These are phyloP conservation scores for Canavalia ensiformis DNA, from an alignment of 306 rosid genomes.

Conservation along the genomic window DNA sequence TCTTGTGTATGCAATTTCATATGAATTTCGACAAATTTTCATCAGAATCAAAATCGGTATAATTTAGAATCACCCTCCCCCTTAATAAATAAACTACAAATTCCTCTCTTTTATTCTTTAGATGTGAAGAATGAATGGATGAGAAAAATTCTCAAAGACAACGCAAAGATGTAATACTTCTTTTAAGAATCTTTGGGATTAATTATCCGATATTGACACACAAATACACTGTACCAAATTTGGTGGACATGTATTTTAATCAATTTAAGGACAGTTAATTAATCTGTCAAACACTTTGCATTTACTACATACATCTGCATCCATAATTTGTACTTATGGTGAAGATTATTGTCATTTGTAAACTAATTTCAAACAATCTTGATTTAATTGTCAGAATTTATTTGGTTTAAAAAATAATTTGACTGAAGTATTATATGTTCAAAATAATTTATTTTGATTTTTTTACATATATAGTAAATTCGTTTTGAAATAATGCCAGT, in stretches of 20 bases:
- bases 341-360: not conserved
- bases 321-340: conserved; percentile 14
- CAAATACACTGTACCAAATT: conserved; percentile 52
- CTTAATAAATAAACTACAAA: conserved; percentile 41
- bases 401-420: not conserved
- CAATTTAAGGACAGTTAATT: conserved; percentile 15
- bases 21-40: not conserved
- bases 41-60: not conserved
- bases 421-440: not conserved
- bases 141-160: conserved; percentile 23
- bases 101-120: conserved; percentile 9
- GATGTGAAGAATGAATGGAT: not conserved
- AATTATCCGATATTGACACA: conserved; percentile 21
- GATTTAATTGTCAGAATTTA: not conserved
- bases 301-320: conserved; percentile 50
- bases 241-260: conserved; percentile 36
- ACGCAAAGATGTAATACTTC: conserved; percentile 7
- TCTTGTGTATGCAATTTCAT: not conserved
- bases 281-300: conserved; percentile 36
- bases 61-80: not conserved
- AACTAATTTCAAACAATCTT: not conserved
- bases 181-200: conserved; percentile 49
- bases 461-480: too few relatives aligned
- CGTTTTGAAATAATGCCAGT: too few relatives aligned
- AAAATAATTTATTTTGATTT: too few relatives aligned